Percentiles rank a stretch among this genome's conserved stretches.
phyloP scores from a whole-genome alignment of 805 yeast species.

The Hyphopichia homilentoma region DNA sequence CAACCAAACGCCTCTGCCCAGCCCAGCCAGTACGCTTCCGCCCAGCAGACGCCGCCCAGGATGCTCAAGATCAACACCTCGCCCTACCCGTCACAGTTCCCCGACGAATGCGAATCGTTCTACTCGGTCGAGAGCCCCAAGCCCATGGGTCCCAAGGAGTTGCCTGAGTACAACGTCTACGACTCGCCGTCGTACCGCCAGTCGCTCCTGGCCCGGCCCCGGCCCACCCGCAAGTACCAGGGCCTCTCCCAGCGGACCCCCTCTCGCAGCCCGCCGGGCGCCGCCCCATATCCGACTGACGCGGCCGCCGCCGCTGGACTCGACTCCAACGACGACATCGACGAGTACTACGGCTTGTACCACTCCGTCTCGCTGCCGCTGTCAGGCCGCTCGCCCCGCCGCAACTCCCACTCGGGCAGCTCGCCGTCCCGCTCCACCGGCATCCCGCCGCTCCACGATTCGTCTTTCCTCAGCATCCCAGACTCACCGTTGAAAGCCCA shows the following conservation, averaged over 20 bases:
- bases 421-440: background rate
- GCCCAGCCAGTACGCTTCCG: no score
- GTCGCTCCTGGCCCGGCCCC: background rate
- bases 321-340: background rate
- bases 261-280: background rate
- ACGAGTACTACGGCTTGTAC: background rate
- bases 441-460: background rate
- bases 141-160: conserved; percentile 39
- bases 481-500: background rate
- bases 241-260: conserved; percentile 11
- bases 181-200: background rate
- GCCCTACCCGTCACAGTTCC: no score
- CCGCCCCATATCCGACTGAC: conserved; percentile 1
- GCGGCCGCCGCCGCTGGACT: no score
- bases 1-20: no score
- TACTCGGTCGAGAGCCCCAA: conserved; percentile 28
- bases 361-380: background rate
- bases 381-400: no score
- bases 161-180: conserved; percentile 27
- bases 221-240: conserved; percentile 9
- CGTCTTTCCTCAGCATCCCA: background rate
- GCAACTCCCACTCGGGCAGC: background rate
- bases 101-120: conserved; percentile 14
- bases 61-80: no score
- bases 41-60: no score